Base-by-base conservation (phyloP, 352 stramenopile species). In the Thalassiosira hispida region DNA sequence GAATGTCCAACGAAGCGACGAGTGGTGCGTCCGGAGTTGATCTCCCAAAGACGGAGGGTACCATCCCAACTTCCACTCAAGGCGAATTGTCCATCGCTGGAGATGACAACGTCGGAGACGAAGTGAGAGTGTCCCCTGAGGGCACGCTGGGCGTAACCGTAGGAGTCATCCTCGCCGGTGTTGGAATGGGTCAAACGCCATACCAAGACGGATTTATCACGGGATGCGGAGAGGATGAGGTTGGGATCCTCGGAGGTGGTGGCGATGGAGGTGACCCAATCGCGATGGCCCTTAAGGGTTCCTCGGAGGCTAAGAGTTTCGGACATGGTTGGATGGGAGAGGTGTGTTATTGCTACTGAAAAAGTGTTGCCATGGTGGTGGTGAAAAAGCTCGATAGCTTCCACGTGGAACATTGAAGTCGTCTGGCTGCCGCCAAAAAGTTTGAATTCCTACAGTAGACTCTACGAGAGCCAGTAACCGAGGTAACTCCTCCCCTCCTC, bases 71-170 rank as follows among this genome's bases (percentile, higher is more conserved):
- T 99, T 35, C 97, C 97, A 60, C 96, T 98, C 31, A 99, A 94
- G 33, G 97, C 97, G 86, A 99, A 99, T 83, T 99, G 96, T 73
- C 98, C 98, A 89, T 99, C 98, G 72, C 91, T 98, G 71, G 95
- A 98, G 91, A 99, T 99, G 69, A 99, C 97, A 35, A 99, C 97
- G 81, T 99, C 98, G 78, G 97, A 95, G 9, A 99, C 98, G 88
- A 99, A 99, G 96, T 99, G 97, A 79, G 95, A 98, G 94, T 99
- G 98, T 91, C 98, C 98, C 65, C 95, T 96, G 33, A 99, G 90
- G 57, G 96, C 96, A 78, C 97, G 96, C 79, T 96, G 96, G 38
- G 97, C 96, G 84, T 97, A 99, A 83, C 97, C 98, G 90, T 99
- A 99, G 25, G 84, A 85, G 29, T 94, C 85, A 47, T 96, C 90